These are phyloP conservation scores for Crataegus laevigata DNA, from an alignment of 306 rosid genomes.

Conservation along the genomic window DNA sequence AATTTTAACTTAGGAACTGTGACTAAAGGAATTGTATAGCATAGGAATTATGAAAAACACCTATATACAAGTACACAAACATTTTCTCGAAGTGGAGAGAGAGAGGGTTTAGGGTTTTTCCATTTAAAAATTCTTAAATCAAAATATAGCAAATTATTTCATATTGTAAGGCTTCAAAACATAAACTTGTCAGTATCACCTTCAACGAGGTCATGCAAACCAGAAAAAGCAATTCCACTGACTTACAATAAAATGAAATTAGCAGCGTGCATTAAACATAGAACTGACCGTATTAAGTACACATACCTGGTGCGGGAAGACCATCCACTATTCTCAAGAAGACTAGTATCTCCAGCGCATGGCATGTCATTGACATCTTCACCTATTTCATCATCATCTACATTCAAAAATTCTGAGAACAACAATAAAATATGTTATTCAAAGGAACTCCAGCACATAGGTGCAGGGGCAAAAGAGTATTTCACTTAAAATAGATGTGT, in stretches of 20 bases:
- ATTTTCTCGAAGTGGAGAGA: background rate
- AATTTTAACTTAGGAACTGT: background rate
- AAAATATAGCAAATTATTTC: background rate
- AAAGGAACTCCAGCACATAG: background rate
- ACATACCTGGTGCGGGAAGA: conserved; percentile 94
- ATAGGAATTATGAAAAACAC: background rate
- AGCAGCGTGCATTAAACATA: conserved; percentile 10
- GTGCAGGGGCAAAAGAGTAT: background rate
- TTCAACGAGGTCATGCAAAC: background rate
- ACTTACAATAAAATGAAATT: background rate
- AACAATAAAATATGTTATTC: conserved; percentile 4
- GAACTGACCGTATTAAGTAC: background rate
- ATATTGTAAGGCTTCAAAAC: background rate
- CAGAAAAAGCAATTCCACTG: background rate
- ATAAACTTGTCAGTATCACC: background rate
- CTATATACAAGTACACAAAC: background rate
- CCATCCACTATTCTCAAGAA: conserved; percentile 91
- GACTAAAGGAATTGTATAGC: background rate
- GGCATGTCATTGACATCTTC: conserved; percentile 59
- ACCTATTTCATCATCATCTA: conserved; percentile 71
- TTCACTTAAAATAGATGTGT: background rate
- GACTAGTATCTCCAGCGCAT: conserved; percentile 49
- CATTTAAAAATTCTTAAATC: background rate
- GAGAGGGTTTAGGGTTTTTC: background rate
- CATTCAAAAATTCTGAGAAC: conserved; percentile 66